Evolutionary conservation across 192 early-diverging fungal species (phyloP), one percentile per base, ranked within the genome.

Genomic region (Phlyctochytrium arcticum): DNA sequence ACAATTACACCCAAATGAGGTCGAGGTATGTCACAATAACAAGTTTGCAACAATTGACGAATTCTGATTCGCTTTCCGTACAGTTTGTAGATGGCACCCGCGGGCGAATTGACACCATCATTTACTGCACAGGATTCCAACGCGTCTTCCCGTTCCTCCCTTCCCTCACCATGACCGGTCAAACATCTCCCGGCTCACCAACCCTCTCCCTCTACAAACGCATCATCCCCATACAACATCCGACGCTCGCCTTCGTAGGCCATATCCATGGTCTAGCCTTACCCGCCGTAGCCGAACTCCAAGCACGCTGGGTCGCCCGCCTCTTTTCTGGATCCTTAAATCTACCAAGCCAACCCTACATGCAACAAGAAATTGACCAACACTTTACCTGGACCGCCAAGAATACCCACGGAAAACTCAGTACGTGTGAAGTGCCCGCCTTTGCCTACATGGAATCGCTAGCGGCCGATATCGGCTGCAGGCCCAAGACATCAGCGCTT

Each of bases 121-220:
- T 87, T 30, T 85, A 73, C 39, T 82, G 80, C 49, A 89, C 87
- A 0, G 87, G 87, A 4, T 87, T 79, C 65, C 44, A 77, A 6
- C 76, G 74, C 54, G 61, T 68, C 8, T 70, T 72, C 53, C 74
- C 75, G 0, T 82, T 79, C 49, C 57, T 89, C 35, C 73, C 79
- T 29, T 57, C 71, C 42, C 21, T 12, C 21, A 12, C 15, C 42
- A 59, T 85, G 6, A 57, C 62, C 9, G 71, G 75, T 19, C 68
- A 74, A n/a, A n/a, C n/a, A n/a, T n/a, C n/a, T n/a, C n/a, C n/a
- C n/a, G n/a, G n/a, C n/a, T n/a, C n/a, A n/a, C n/a, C n/a, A n/a
- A n/a, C n/a, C n/a, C n/a, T n/a, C n/a, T n/a, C n/a, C n/a, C n/a
- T n/a, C n/a, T n/a, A 84, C 76, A 87, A 87, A 49, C 74, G 73